These are phyloP conservation scores for Jaltomata sinuosa DNA, from an alignment of 257 asterid species.

Conservation along the genomic window DNA sequence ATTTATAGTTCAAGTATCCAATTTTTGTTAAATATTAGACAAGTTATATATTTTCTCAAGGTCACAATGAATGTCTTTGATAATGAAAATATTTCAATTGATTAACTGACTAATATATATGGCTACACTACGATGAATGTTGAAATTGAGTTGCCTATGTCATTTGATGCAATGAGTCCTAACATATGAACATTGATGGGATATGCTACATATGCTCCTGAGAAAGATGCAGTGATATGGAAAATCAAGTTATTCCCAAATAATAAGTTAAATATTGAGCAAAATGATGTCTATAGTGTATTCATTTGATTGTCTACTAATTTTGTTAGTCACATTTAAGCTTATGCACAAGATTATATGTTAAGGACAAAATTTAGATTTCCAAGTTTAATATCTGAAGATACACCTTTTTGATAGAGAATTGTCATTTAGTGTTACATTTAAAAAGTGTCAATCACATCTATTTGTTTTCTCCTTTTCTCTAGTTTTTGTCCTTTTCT, in stretches of 20 bases:
- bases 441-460: no score
- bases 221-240: constrained; percentile 84
- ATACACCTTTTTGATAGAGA: constrained; percentile 57
- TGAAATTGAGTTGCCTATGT: constrained; percentile 92
- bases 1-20: no score
- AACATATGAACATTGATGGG: constrained; percentile 94
- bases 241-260: constrained; percentile 95
- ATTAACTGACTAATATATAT: no score
- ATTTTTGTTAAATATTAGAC: no score
- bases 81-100: no score
- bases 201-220: constrained; percentile 89
- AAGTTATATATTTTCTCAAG: no score
- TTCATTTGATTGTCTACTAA: background rate
- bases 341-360: constrained; percentile 68
- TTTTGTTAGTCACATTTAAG: background rate
- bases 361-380: constrained; percentile 86
- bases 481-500: no score
- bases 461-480: no score
- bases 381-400: constrained; percentile 89
- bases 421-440: no score
- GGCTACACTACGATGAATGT: no score
- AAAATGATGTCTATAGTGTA: background rate
- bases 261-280: constrained; percentile 56
- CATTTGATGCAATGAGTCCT: constrained; percentile 93
- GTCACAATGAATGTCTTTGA: no score